Percentiles rank a stretch among this genome's conserved stretches.
phyloP scores from a whole-genome alignment of 2,329 filamentous ascomycete genomes.

The Cytospora piceae region DNA sequence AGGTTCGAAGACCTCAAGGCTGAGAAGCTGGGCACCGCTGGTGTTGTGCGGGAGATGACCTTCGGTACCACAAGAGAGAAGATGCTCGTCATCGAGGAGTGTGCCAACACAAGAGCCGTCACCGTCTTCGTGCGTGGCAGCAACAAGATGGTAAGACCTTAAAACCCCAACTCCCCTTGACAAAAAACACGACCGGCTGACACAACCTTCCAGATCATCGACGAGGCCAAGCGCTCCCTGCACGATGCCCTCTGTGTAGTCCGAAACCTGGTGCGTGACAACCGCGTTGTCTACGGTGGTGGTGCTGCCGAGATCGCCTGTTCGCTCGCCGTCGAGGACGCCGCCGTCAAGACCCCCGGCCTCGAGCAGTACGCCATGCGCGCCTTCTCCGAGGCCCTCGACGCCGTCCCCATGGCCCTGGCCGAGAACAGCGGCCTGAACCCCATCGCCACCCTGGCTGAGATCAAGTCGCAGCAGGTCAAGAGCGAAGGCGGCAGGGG shows the following conservation, averaged over 20 bases:
- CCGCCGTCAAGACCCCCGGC: constrained; percentile 91
- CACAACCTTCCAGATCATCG: constrained; percentile 75
- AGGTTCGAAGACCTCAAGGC: constrained; percentile 92
- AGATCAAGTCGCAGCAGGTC: constrained; percentile 94
- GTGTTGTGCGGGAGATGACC: constrained; percentile 89
- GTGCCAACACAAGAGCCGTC: constrained; percentile 94
- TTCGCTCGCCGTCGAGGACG: constrained; percentile 93
- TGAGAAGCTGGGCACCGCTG: constrained; percentile 89
- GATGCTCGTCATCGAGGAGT: constrained; percentile 99
- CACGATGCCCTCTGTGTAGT: constrained; percentile 98
- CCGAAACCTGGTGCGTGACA: constrained; percentile 92
- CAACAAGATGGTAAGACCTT: constrained; percentile 91
- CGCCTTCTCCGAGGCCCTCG: constrained; percentile 92
- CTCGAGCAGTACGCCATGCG: constrained; percentile 99
- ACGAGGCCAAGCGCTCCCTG: constrained; percentile 95
- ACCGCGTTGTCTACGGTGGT: constrained; percentile 95
- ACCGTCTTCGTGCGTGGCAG: constrained; percentile 95
- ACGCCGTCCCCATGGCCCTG: constrained; percentile 91
- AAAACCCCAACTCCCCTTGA: constrained; percentile 20
- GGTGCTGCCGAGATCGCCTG: constrained; percentile 97
- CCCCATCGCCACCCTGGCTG: constrained; percentile 92
- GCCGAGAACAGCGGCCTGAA: constrained; percentile 97
- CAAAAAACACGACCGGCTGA: constrained; percentile 26
- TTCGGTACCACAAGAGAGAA: constrained; percentile 98
- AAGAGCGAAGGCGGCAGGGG: constrained; percentile 64